Conservation (phyloP, 495 filamentous ascomycete species). For the Annulohypoxylon stygium region DNA sequence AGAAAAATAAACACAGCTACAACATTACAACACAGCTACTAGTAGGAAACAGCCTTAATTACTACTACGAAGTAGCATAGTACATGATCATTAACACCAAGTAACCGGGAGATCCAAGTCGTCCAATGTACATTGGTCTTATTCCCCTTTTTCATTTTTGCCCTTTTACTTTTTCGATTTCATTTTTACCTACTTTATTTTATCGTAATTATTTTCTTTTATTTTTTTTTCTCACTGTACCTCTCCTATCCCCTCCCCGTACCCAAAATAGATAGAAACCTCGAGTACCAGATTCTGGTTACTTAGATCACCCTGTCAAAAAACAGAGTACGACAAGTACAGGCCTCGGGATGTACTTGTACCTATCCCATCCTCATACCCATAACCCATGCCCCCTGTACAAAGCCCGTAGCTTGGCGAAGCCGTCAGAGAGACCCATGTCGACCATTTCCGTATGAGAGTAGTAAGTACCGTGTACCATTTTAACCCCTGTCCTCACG, state of each 20-base stretch:
- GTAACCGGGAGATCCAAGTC: slow-evolving; percentile 27
- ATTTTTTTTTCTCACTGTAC: background rate
- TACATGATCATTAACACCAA: slow-evolving; percentile 25
- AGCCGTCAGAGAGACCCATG: slow-evolving; percentile 35
- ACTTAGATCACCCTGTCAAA: slow-evolving; percentile 22
- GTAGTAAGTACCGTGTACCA: slow-evolving; percentile 35
- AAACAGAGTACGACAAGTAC: slow-evolving; percentile 25
- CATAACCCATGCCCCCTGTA: slow-evolving; percentile 32
- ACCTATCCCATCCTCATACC: slow-evolving; percentile 27
- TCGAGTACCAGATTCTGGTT: slow-evolving; percentile 25
- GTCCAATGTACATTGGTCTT: slow-evolving; percentile 18
- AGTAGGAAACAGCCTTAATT: slow-evolving; percentile 42
- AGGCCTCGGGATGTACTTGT: slow-evolving; percentile 32
- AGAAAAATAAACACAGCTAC: slow-evolving; percentile 18
- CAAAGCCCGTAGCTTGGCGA: slow-evolving; percentile 45
- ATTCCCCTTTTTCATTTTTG: slow-evolving; percentile 20
- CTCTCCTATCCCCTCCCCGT: slow-evolving; percentile 10
- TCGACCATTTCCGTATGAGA: slow-evolving; percentile 30
- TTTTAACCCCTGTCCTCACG: slow-evolving; percentile 39
- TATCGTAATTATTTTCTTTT: background rate
- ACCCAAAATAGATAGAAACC: slow-evolving; percentile 22
- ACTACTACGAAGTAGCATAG: slow-evolving; percentile 29
- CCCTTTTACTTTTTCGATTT: slow-evolving; percentile 20
- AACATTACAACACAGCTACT: background rate
- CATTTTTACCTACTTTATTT: slow-evolving; percentile 8